phyloP scores from a whole-genome alignment of 495 filamentous ascomycete species.

The Penicillium verhagenii region DNA sequence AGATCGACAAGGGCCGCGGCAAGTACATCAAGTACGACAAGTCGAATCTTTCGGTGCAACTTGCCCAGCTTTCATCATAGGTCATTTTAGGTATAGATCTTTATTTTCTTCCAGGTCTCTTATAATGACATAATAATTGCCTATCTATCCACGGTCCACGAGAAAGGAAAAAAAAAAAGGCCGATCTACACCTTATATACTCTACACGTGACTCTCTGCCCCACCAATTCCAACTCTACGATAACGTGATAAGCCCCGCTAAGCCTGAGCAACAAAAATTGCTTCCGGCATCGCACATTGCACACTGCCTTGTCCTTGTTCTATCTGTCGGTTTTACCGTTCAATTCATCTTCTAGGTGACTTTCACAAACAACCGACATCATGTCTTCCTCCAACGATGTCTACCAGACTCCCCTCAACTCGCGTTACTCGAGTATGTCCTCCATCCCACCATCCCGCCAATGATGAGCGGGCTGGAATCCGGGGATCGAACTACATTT shows the following conservation, averaged over 20 bases:
- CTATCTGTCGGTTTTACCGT: not conserved
- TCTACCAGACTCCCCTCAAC: slow-evolving; percentile 71
- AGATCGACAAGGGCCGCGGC: slow-evolving; percentile 92
- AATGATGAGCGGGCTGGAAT: slow-evolving; percentile 11
- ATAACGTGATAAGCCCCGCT: slow-evolving; percentile 11
- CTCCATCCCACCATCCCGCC: slow-evolving; percentile 8
- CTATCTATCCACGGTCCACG: no score
- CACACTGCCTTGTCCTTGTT: not conserved
- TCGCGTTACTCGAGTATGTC: slow-evolving; percentile 68
- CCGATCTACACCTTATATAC: not conserved
- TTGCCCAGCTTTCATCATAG: slow-evolving; percentile 39
- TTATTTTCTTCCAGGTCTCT: not conserved
- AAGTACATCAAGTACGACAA: slow-evolving; percentile 99
- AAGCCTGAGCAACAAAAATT: slow-evolving; percentile 1
- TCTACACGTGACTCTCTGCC: not conserved
- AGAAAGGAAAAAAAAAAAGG: not conserved
- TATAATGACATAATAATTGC: slow-evolving; percentile 13
- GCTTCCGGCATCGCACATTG: slow-evolving; percentile 1
- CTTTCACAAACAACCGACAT: slow-evolving; percentile 22
- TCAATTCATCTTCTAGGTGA: slow-evolving; percentile 1
- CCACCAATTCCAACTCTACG: slow-evolving; percentile 3
- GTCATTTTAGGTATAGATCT: not conserved
- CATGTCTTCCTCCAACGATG: slow-evolving; percentile 63
- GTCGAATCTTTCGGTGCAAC: slow-evolving; percentile 48
- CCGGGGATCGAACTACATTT: not conserved